Evolutionary conservation across 176 grass and related monocot species (phyloP).

Genomic region (Rhynchospora tenuis): DNA sequence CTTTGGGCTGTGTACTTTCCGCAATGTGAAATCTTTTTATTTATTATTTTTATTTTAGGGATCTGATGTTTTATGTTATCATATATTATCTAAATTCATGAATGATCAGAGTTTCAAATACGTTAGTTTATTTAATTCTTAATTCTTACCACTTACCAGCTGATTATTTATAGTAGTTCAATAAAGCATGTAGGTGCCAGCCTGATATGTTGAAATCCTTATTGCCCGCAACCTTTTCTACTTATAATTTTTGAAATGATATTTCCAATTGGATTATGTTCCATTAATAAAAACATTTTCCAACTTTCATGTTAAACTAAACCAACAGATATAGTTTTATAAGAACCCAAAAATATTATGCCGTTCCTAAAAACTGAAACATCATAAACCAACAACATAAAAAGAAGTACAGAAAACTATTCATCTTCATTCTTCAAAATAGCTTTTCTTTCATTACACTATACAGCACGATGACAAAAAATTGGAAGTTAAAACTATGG

Average conservation of each 20-base stretch:
- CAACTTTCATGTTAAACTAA: no score
- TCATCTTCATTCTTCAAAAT: neutral
- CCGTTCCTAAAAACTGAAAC: neutral
- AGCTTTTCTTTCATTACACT: neutral
- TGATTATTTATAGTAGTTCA: no score
- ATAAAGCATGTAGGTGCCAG: no score
- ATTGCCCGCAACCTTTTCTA: no score
- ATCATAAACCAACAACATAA: neutral
- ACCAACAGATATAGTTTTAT: neutral
- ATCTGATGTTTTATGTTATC: neutral
- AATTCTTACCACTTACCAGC: no score
- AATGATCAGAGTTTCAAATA: neutral
- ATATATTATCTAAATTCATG: neutral
- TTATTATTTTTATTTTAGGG: neutral
- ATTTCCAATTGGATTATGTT: no score
- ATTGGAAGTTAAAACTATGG: neutral
- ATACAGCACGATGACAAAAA: neutral
- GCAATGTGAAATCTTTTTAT: neutral
- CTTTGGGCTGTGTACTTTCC: slow-evolving; percentile 15
- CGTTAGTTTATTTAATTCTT: neutral
- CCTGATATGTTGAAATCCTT: no score
- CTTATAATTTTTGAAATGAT: no score
- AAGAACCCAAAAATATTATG: neutral
- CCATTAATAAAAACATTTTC: no score
- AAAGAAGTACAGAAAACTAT: neutral